Evolutionary conservation across 176 grass and related monocot genomes (phyloP).

Genomic region (Rhipidocladum racemiflorum): DNA sequence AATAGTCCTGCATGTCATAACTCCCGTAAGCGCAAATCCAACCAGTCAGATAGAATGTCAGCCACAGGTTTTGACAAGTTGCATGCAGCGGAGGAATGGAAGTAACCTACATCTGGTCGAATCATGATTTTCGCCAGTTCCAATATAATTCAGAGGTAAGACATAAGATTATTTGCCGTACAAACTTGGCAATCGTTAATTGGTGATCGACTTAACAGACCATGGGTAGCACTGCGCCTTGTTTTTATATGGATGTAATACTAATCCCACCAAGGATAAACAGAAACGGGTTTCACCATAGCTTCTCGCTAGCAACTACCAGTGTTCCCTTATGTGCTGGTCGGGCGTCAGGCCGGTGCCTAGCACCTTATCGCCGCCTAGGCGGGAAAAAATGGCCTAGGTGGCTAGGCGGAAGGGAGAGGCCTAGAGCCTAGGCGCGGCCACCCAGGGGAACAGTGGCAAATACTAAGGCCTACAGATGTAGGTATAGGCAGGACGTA

Average conservation of each 20-base stretch:
- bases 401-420: too few relatives aligned
- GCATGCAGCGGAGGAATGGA: neutral
- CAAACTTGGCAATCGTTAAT: neutral
- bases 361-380: too few relatives aligned
- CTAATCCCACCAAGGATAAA: neutral
- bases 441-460: too few relatives aligned
- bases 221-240: neutral
- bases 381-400: too few relatives aligned
- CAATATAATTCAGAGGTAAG: too few relatives aligned
- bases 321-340: too few relatives aligned
- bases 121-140: neutral
- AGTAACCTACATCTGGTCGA: neutral
- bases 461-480: neutral
- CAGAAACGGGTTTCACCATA: neutral
- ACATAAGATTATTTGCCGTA: too few relatives aligned
- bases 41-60: neutral
- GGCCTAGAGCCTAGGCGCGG: too few relatives aligned
- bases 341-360: too few relatives aligned
- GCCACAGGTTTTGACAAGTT: neutral
- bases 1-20: neutral
- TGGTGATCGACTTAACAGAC: neutral
- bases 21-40: neutral
- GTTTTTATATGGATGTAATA: neutral
- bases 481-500: neutral
- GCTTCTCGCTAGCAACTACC: neutral